Evolutionary conservation across 2,329 filamentous ascomycete species (phyloP).

Genomic region (Aspergillus persii): DNA sequence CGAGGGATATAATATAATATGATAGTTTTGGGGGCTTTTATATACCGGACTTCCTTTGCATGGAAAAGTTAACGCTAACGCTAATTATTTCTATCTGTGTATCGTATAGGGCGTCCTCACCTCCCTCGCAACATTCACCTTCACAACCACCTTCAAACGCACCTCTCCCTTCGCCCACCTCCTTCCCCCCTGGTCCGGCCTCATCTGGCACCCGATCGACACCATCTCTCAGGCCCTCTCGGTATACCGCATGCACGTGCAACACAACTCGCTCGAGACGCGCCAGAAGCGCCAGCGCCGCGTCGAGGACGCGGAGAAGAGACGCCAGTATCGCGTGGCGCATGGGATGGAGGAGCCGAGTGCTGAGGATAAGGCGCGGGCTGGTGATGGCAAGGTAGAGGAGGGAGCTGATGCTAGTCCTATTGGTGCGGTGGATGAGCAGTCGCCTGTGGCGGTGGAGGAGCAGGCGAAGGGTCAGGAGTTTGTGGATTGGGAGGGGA

Average conservation of each 20-base stretch:
- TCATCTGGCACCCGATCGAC: conserved; percentile 67
- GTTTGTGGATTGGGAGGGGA: conserved; percentile 38
- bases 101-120: conserved; percentile 61
- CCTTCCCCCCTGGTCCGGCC: conserved; percentile 67
- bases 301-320: conserved; percentile 84
- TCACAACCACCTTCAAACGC: conserved; percentile 73
- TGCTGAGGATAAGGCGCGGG: conserved; percentile 29
- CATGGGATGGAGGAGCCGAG: conserved; percentile 68
- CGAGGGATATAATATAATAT: no score
- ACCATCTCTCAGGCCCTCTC: conserved; percentile 65
- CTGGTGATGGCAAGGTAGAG: conserved; percentile 33
- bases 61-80: no score
- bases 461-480: conserved; percentile 32
- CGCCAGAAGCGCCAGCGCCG: conserved; percentile 69
- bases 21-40: no score
- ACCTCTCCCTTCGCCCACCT: conserved; percentile 78
- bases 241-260: conserved; percentile 73
- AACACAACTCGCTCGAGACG: conserved; percentile 66
- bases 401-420: conserved; percentile 27
- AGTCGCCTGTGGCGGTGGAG: conserved; percentile 38
- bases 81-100: no score
- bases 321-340: conserved; percentile 78
- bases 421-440: conserved; percentile 31
- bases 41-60: no score
- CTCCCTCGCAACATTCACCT: conserved; percentile 68